Conservation (phyloP, 768 basidiomycete species). For the Suillus paluster region DNA sequence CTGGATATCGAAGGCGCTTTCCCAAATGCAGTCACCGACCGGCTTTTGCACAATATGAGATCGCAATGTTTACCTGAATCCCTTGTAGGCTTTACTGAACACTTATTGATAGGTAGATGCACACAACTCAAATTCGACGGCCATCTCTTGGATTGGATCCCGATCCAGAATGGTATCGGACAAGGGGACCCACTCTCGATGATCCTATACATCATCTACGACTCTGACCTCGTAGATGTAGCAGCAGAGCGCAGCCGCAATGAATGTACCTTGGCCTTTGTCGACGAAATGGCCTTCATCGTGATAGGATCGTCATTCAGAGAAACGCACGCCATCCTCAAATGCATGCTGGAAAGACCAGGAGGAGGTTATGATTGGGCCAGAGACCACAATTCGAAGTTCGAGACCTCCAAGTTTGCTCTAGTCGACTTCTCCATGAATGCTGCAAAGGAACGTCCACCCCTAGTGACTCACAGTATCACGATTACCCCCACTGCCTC, state of each 20-base stretch:
- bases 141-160: conserved; percentile 18
- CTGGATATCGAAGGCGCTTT: too few species aligned
- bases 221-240: conserved; percentile 22
- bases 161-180: conserved; percentile 29
- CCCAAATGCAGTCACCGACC: too few species aligned
- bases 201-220: conserved; percentile 38
- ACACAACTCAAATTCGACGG: conserved; percentile 27
- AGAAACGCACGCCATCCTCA: conserved; percentile 22
- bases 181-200: conserved; percentile 40
- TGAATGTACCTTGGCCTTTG: conserved; percentile 31
- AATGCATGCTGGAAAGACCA: conserved; percentile 27
- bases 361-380: conserved; percentile 24
- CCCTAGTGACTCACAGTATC: background rate
- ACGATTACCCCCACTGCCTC: background rate
- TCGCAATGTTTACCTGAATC: background rate
- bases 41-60: conserved; percentile 37
- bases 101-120: background rate
- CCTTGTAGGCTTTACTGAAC: conserved; percentile 12
- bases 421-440: conserved; percentile 18
- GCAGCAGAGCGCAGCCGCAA: conserved; percentile 8
- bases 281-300: conserved; percentile 33
- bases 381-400: conserved; percentile 21
- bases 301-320: conserved; percentile 27
- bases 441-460: background rate
- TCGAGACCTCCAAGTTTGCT: conserved; percentile 24